Conservation (phyloP, 495 filamentous ascomycete species). For the Penicillium desertorum region DNA sequence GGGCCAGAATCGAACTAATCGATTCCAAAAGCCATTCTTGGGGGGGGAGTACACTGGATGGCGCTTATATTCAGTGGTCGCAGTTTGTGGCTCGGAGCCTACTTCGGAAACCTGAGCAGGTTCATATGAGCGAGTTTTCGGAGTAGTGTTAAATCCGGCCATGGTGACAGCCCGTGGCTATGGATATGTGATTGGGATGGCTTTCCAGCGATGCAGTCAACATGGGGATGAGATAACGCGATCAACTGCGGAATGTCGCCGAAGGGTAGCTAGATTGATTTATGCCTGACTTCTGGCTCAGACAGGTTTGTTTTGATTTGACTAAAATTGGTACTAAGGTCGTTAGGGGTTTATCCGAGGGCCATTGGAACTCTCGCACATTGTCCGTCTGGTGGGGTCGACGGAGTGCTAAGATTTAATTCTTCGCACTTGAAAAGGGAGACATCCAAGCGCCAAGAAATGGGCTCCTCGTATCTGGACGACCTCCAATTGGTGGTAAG, state of each 20-base stretch:
- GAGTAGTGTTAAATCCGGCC: slow-evolving; percentile 11
- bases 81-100: slow-evolving; percentile 11
- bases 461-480: too few relatives aligned
- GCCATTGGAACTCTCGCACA: too few relatives aligned
- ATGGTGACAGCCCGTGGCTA: slow-evolving; percentile 11
- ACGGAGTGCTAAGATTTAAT: too few relatives aligned
- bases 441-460: too few relatives aligned
- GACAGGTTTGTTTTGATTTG: background rate
- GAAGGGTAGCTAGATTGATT: background rate
- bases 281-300: background rate
- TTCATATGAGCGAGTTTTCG: slow-evolving; percentile 12
- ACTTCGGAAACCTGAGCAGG: slow-evolving; percentile 11
- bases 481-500: too few relatives aligned
- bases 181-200: background rate
- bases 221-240: background rate
- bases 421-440: too few relatives aligned
- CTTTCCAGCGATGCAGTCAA: background rate
- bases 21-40: slow-evolving; percentile 23
- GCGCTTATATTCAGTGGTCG: slow-evolving; percentile 20
- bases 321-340: background rate
- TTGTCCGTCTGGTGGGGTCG: too few relatives aligned
- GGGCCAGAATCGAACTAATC: slow-evolving; percentile 15
- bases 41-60: slow-evolving; percentile 20
- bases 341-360: background rate
- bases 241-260: background rate